Evolutionary conservation across 2,329 filamentous ascomycete genomes (phyloP), one percentile per base, ranked within the genome.

Genomic region (Aspergillus fructus): DNA sequence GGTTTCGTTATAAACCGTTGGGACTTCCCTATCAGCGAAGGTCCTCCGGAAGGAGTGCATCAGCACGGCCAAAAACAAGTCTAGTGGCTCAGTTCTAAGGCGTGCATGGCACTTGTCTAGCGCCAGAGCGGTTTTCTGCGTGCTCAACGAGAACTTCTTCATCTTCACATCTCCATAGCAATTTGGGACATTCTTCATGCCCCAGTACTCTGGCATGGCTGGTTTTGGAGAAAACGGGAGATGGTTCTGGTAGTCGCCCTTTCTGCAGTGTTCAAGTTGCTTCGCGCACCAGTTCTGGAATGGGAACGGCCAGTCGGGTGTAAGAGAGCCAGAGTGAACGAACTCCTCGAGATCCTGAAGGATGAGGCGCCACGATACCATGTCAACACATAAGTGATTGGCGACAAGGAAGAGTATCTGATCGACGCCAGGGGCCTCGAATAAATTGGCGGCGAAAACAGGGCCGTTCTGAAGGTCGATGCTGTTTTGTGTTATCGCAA

Each of bases 1-100:
- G 1, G 78, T 77, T 66, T 82, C 80, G 43, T 79, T 81, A 61
- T 78, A 80, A 12, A 82, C 71, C 0, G 77, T 75, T 0, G 79
- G 75, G 2, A 73, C 63, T 4, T 67, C 64, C 27, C 80, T 70
- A 42, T 79, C 76, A 0, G 68, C 65, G 58, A 82, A 82, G 0
- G 71, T 68, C 17, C 69, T 71, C 6, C 65, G 64, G 64, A 82
- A 82, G 0, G 79, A 80, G 49, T 79, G 50, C 27, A 30, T 30
- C 64, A 77, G 57, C 69, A 73, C 55, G 55, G 74, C 64, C 8
- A 73, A 62, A 12, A 77, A 64, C 9, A 77, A 55, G 15, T 77
- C 74, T 39, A 76, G 61, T 1, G 73, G 68, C 41, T 77, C 74
- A 3, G 73, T 75, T 7, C 69, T 67, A 41, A 76, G 66, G 7